Conservation (phyloP, 306 rosid genomes). For the Oxytropis ochrocephala region DNA sequence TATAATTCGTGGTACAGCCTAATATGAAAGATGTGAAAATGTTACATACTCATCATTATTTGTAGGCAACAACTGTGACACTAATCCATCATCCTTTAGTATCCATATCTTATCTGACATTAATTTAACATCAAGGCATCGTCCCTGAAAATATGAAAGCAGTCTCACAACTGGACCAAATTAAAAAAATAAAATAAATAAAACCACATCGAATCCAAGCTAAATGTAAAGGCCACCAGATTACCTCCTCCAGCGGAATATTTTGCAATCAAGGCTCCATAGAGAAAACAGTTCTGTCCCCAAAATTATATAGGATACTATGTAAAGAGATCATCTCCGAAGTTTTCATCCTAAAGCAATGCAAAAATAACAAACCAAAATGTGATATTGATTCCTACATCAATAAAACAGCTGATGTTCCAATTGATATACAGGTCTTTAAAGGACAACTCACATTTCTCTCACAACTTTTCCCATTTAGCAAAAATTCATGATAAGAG, state of each 20-base stretch:
- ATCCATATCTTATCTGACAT: slow-evolving; percentile 74
- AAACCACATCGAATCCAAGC: slow-evolving; percentile 2
- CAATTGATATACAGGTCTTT: background rate
- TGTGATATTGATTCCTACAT: background rate
- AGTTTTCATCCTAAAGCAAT: slow-evolving; percentile 49
- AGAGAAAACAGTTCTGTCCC: slow-evolving; percentile 49
- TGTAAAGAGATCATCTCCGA: slow-evolving; percentile 46
- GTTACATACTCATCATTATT: slow-evolving; percentile 44
- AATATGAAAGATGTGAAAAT: slow-evolving; percentile 23
- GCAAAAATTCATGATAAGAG: background rate
- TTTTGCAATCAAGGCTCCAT: slow-evolving; percentile 54
- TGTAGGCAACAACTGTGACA: slow-evolving; percentile 39
- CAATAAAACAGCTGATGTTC: slow-evolving; percentile 5
- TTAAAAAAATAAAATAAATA: background rate
- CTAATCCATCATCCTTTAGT: slow-evolving; percentile 66
- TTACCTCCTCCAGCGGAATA: slow-evolving; percentile 70
- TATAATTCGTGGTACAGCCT: background rate
- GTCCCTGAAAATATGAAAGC: slow-evolving; percentile 50
- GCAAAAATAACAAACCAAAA: background rate
- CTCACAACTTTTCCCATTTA: background rate
- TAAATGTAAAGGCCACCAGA: background rate
- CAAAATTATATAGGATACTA: slow-evolving; percentile 44
- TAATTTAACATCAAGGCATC: slow-evolving; percentile 77
- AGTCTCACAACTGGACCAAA: slow-evolving; percentile 16
- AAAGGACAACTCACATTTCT: background rate